A percentile compares a stretch with the other conserved stretches of the same genome.
Conservation (phyloP, 306 rosid species). For the Dalbergia cochinchinensis region DNA sequence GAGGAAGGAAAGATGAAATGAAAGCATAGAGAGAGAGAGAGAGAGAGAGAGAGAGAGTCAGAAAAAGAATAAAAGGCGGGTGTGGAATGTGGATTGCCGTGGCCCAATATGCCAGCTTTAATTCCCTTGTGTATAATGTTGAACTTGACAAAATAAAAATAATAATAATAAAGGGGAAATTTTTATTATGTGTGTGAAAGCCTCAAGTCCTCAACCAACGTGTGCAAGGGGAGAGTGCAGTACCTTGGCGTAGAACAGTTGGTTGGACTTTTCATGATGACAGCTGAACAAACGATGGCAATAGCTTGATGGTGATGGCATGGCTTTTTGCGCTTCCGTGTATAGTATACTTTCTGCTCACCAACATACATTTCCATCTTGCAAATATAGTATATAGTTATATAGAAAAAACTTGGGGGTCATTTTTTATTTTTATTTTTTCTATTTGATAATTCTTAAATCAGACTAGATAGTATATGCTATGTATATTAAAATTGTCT, state of each 20-base stretch:
- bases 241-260: slow-evolving; percentile 29
- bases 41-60: slow-evolving; percentile 44
- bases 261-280: slow-evolving; percentile 65
- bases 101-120: slow-evolving; percentile 75
- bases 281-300: slow-evolving; percentile 62
- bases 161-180: not conserved
- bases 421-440: no score
- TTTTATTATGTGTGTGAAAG: slow-evolving; percentile 45
- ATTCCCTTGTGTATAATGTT: slow-evolving; percentile 33
- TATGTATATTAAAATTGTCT: no score
- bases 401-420: no score
- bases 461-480: no score
- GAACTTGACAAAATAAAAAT: slow-evolving; percentile 9
- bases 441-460: no score
- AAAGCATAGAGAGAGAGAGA: slow-evolving; percentile 8
- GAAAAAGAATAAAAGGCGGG: slow-evolving; percentile 73
- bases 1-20: slow-evolving; percentile 66
- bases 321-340: slow-evolving; percentile 18
- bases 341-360: not conserved
- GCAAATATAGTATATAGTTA: not conserved
- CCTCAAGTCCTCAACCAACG: slow-evolving; percentile 50
- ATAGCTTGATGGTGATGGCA: slow-evolving; percentile 40
- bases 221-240: slow-evolving; percentile 30
- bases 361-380: not conserved
- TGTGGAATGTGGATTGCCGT: slow-evolving; percentile 73